These are phyloP conservation scores for Lecanoromycetidae sp. DNA, from an alignment of 2,329 filamentous ascomycete genomes.

Conservation along the genomic window DNA sequence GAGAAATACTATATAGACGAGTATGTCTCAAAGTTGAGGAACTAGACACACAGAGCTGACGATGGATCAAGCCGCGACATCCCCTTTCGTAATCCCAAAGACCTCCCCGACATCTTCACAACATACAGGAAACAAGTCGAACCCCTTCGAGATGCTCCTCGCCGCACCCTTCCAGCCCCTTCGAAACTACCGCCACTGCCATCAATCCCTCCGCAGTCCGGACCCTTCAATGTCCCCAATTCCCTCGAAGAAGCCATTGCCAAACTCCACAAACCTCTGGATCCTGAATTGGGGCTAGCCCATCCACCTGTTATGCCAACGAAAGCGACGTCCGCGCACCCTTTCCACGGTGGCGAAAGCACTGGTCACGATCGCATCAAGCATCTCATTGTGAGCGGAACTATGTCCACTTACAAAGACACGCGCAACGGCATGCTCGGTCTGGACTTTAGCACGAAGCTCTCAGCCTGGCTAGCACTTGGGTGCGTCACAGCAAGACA, in stretches of 20 bases:
- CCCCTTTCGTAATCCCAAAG: constrained; percentile 42
- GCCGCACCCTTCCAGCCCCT: constrained; percentile 44
- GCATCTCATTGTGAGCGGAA: constrained; percentile 49
- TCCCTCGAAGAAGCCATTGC: constrained; percentile 41
- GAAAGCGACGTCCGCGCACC: constrained; percentile 47
- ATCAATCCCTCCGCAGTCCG: constrained; percentile 44
- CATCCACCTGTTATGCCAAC: constrained; percentile 43
- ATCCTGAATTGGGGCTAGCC: constrained; percentile 35
- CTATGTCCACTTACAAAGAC: constrained; percentile 53
- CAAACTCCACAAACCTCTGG: constrained; percentile 47
- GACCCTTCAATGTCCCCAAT: constrained; percentile 52
- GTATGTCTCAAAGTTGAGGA: constrained; percentile 38
- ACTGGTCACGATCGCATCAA: constrained; percentile 46
- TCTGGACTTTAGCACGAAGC: constrained; percentile 59
- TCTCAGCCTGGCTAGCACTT: constrained; percentile 60
- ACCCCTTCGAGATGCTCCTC: constrained; percentile 54
- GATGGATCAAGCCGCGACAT: constrained; percentile 50
- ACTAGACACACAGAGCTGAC: neutral
- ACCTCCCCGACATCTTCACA: constrained; percentile 65
- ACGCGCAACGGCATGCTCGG: constrained; percentile 62
- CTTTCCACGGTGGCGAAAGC: constrained; percentile 56
- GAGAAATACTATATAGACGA: constrained; percentile 73
- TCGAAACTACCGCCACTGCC: constrained; percentile 47
- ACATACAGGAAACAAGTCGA: constrained; percentile 62
- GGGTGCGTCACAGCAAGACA: constrained; percentile 63